Evolutionary conservation across 2,329 filamentous ascomycete species (phyloP), one percentile per base, ranked within the genome.

Genomic region (Neoarthrinium moseri): DNA sequence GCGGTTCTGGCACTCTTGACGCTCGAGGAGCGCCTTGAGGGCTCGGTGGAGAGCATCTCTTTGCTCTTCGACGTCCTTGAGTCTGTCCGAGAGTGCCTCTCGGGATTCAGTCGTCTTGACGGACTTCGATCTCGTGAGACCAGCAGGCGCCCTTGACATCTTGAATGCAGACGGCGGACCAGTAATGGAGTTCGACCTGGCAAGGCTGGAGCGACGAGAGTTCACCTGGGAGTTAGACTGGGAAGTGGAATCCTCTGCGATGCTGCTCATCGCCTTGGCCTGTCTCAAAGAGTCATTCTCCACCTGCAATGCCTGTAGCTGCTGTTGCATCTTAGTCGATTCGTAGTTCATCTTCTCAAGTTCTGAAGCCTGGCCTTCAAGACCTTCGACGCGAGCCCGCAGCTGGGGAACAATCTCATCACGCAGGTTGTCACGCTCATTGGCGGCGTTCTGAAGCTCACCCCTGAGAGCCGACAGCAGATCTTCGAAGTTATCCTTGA

Each of bases 401-500:
- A 96, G 72, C 58, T 90, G 82, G 15, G 91, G 90, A 2, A 96
- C 83, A 32, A 95, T 76, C 65, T 95, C 89, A 52, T 97, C 91
- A 22, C 89, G 85, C 13, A 97, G 79, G 57, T 95, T 92, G 66
- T 99, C 94, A 43, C 91, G 83, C 68, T 99, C 91, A 55, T 94
- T 91, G 49, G 87, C 81, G 43, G 91, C 82, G 54, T 83, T 87
- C 58, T 91, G 81, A 12, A 97, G 75, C 63, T 99, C 91, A 20
- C 83, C 80, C 56, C 87, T 87, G 56, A 97, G 83, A 5, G 89
- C 92, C 6, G 84, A 83, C 35, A 97, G 76, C 34, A 99, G 77
- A 63, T 96, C 91, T 68, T 97, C 91, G 57, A 97, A 95, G 64
- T 95, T 96, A 60, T 89, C 85, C 65, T 95, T 96, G 56, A 88